A percentile compares a stretch with the other conserved stretches of the same genome.
Evolutionary conservation across 768 basidiomycete genomes (phyloP).

Genomic region (Leucosporidium scottii): DNA sequence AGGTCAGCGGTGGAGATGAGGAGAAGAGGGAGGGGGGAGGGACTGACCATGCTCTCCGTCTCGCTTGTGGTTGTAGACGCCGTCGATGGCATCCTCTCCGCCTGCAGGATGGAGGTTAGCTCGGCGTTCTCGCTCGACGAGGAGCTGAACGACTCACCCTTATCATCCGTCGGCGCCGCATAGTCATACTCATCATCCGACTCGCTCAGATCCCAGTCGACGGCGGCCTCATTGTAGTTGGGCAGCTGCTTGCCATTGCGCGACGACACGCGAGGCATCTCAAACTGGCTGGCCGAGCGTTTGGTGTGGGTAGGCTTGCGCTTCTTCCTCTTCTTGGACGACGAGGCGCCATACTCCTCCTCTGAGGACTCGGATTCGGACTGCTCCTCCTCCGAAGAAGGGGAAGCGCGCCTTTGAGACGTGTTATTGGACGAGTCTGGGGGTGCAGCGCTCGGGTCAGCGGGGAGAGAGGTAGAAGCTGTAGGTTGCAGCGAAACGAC

Average conservation of each 20-base stretch:
- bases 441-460: neutral
- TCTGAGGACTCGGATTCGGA: constrained; percentile 14
- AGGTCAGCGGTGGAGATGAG: constrained; percentile 43
- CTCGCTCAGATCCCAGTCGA: constrained; percentile 32
- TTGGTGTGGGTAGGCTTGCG: neutral
- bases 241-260: constrained; percentile 31
- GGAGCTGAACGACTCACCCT: constrained; percentile 6
- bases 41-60: constrained; percentile 61
- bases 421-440: neutral
- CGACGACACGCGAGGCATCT: constrained; percentile 27
- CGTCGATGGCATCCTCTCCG: constrained; percentile 69
- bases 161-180: constrained; percentile 16
- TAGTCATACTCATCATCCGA: constrained; percentile 32
- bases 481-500: neutral
- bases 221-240: constrained; percentile 37
- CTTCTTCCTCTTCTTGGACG: constrained; percentile 43
- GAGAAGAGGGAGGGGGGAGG: constrained; percentile 35
- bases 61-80: constrained; percentile 75
- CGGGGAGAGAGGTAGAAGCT: neutral
- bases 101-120: neutral
- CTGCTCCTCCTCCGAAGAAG: constrained; percentile 9
- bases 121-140: neutral
- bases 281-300: constrained; percentile 20
- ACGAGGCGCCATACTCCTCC: constrained; percentile 35
- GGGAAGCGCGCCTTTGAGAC: neutral